Evolutionary conservation across 345 rosid species (phyloP).

Genomic region (Brassica incana): DNA sequence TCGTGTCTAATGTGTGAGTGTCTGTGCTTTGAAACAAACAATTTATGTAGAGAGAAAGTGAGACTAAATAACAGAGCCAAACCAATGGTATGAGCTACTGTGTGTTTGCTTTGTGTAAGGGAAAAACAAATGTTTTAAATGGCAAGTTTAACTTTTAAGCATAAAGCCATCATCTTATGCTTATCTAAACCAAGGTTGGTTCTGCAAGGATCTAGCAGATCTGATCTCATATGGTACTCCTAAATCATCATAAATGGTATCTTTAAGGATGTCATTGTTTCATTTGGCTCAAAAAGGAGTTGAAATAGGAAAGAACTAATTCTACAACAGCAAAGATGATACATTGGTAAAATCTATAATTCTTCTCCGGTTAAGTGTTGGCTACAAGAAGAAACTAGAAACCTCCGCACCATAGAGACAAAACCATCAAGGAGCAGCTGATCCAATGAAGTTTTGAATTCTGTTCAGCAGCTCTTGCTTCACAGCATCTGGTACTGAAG

Average conservation of each 20-base stretch:
- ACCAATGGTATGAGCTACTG: conserved; percentile 13
- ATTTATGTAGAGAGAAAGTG: conserved; percentile 22
- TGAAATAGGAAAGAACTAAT: not conserved
- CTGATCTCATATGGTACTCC: not conserved
- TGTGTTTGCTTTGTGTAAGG: conserved; percentile 26
- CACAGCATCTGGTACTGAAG: conserved; percentile 65
- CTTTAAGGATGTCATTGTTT: not conserved
- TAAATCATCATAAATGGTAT: not conserved
- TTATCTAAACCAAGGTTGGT: not conserved
- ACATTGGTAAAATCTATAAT: not conserved
- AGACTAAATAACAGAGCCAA: conserved; percentile 18
- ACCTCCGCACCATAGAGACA: not conserved
- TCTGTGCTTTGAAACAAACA: conserved; percentile 27
- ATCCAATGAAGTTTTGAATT: conserved; percentile 54
- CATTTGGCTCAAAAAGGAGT: not conserved
- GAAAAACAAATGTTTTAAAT: conserved; percentile 9
- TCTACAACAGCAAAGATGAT: conserved; percentile 24
- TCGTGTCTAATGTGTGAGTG: conserved; percentile 37
- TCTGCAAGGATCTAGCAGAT: not conserved
- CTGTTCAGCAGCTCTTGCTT: conserved; percentile 72
- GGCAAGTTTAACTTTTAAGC: conserved; percentile 8
- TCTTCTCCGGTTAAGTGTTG: not conserved
- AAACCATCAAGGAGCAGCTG: conserved; percentile 39
- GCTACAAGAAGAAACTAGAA: not conserved
- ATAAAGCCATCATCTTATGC: not conserved